Conservation (phyloP, 139 green algal genomes). For the Penium margaritaceum region DNA sequence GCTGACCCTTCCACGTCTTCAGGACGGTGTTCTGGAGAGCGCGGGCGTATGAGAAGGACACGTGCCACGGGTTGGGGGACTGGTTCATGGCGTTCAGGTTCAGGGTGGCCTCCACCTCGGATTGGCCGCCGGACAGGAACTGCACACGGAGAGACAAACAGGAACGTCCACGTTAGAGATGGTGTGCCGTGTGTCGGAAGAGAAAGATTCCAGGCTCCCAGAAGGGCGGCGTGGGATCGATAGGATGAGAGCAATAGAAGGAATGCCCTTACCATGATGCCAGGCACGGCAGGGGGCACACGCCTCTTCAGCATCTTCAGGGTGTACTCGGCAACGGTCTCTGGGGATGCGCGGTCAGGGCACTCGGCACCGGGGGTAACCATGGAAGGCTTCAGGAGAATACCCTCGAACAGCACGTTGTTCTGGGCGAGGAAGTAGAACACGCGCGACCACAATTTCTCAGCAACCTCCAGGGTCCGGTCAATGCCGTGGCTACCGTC, state of each 20-base stretch:
- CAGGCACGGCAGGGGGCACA: constrained; percentile 92
- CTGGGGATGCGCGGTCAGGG: constrained; percentile 61
- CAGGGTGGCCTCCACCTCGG: constrained; percentile 95
- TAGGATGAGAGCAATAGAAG: no score
- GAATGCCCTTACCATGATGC: no score
- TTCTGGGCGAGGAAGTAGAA: constrained; percentile 98
- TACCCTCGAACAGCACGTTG: constrained; percentile 95
- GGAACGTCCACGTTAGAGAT: no score
- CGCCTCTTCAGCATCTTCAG: constrained; percentile 86
- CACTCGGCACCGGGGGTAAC: constrained; percentile 93
- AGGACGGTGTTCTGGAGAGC: constrained; percentile 75
- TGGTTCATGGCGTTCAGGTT: constrained; percentile 99
- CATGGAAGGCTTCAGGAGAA: constrained; percentile 99
- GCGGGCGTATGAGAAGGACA: constrained; percentile 99
- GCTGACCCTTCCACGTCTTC: constrained; percentile 69
- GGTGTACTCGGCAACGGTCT: constrained; percentile 84
- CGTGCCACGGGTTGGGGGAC: constrained; percentile 95
- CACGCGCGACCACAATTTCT: constrained; percentile 90
- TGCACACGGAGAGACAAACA: no score
- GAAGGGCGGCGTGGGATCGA: no score
- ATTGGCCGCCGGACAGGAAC: constrained; percentile 98
- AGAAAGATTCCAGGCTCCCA: no score
- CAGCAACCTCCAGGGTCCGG: constrained; percentile 58
- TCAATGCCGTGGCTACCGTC: constrained; percentile 85
- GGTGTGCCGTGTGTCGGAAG: no score